Percentiles rank a stretch among this genome's conserved stretches.
Evolutionary conservation across 2,329 filamentous ascomycete species (phyloP).

Genomic region (Neonectria magnoliae): DNA sequence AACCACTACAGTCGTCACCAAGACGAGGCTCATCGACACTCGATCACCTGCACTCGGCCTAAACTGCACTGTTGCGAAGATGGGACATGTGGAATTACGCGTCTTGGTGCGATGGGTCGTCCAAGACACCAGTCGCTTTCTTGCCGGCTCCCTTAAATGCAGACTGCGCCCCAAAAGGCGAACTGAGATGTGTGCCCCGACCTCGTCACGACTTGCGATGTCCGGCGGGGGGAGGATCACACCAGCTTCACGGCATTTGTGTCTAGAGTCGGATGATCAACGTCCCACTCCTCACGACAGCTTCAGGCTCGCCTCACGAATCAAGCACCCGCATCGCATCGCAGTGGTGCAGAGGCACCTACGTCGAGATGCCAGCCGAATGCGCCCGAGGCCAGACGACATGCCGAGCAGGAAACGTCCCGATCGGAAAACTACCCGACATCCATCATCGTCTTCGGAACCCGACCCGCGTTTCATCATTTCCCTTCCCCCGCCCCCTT

Average conservation of each 20-base stretch:
- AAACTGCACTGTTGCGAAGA: too few species aligned
- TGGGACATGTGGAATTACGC: too few species aligned
- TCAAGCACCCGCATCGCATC: not conserved
- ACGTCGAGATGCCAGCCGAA: not conserved
- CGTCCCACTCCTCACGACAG: not conserved
- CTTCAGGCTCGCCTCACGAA: not conserved
- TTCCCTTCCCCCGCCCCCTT: not conserved
- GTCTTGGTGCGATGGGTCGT: too few species aligned
- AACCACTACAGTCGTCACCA: not conserved
- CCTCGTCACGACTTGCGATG: too few species aligned
- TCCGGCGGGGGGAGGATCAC: not conserved
- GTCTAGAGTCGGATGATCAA: not conserved
- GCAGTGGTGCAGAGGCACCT: too few species aligned
- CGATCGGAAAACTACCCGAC: not conserved
- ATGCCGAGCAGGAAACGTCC: too few species aligned
- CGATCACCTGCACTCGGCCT: too few species aligned
- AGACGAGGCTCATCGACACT: not conserved
- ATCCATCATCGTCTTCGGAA: not conserved
- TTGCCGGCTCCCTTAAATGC: not conserved
- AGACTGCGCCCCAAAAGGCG: not conserved
- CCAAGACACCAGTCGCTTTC: too few species aligned
- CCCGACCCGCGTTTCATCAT: not conserved
- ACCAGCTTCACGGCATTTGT: not conserved
- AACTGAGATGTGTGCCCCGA: not conserved
- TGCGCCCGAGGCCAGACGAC: not conserved